Evolutionary conservation across 192 early-diverging fungal genomes (phyloP), one percentile per base, ranked within the genome.

Genomic region (Phycomyces blakesleeanus): DNA sequence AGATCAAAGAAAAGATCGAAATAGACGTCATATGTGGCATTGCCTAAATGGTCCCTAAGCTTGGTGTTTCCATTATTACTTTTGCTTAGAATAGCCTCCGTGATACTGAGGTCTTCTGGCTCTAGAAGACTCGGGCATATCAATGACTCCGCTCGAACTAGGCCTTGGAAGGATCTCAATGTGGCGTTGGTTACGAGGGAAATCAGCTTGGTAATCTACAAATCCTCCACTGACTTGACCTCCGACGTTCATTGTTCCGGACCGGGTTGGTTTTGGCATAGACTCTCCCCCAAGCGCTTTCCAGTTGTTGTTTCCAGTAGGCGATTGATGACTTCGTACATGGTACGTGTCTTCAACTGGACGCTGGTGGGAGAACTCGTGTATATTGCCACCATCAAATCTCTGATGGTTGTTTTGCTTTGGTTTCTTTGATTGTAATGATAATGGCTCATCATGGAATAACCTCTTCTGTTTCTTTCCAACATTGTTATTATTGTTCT

Each of bases 131-230:
- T 57, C 39, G 15, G 56, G 27, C 9, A 57, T 20, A 40, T 57
- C 56, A 57, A 57, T 57, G 38, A 41, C 8, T 20, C 56, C 56
- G 39, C 26, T 37, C 11, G 56, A 57, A 39, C 56, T 57, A 57
- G 56, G 56, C 21, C 39, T 38, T 20, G 56, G 56, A 41, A 57
- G 39, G 16, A 39, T 5, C 9, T 34, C 39, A 18, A 20, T 39
- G 11, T 10, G 27, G 16, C 38, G 15, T n/a, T 10, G 7, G 12
- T 18, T 20, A 21, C 39, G 56, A 22, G 39, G 55, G 26, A 57
- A 55, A 34, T 55, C 54, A 10, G 15, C 54, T 47, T 14, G 15
- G 27, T 55, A 55, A 34, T 55, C 27, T 34, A 34, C 29, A 34
- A n/a, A 29, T 1, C 16, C 15, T 26, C 27, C 22, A 37, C 34